Evolutionary conservation across 345 rosid genomes (phyloP), one percentile per base, ranked within the genome.

Genomic region (Populus alba): DNA sequence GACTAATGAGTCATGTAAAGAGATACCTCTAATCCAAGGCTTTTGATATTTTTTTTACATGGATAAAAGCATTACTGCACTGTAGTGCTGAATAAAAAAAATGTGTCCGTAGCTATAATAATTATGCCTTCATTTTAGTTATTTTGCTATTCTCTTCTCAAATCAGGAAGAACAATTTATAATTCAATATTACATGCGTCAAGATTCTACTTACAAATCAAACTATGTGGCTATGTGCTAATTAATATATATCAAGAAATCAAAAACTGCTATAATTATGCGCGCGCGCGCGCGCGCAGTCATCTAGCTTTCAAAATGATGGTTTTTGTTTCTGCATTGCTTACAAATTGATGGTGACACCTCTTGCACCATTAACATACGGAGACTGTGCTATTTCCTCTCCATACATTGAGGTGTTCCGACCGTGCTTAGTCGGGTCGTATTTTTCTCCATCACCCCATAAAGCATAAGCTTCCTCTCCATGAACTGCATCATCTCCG

Each of bases 381-480:
- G 89, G 87, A 38, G 97, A 83, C 35, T 86, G 87, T 71, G 83
- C 66, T 62, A 81, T 78, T 66, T 84, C 85, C 68, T 82, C 84
- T 20, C 83, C 68, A 77, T 84, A 78, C n/a, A 82, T 22, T 22
- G 76, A 39, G n/a, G 79, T 5, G 16, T 75, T 62, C 82, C 84
- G 43, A 31, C 91, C 90, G 72, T 92, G 94, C 43, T 66, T 84
- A 22, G 89, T 87, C 0, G 94, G 92, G 67, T 95, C 98, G 70
- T 87, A 92, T 79, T 88, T 93, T 68, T 95, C 98, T 17, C 98
- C 98, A 70, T 95, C 98, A 20, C 98, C 98, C 97, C 98, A 95
- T 4, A 95, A 94, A 10, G 97, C 97, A 63, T 95, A 95, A 31
- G 97, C 97, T 89, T 95, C 97, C 85, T 95, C 98, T 1, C 98